Evolutionary conservation across 805 yeast species (phyloP).

Genomic region (Monosporozyma unispora): DNA sequence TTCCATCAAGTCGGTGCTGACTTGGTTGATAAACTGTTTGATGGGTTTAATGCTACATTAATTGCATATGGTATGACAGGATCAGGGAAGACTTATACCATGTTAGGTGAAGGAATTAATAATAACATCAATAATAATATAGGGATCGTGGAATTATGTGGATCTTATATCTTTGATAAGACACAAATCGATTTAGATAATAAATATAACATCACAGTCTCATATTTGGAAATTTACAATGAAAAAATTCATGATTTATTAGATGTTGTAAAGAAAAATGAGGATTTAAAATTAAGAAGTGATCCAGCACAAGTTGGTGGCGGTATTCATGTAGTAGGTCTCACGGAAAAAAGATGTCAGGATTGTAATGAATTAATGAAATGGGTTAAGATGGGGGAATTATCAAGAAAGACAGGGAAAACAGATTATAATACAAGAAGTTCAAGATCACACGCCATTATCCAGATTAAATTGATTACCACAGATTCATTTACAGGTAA

Average conservation of each 20-base stretch:
- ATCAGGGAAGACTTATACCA: slow-evolving; percentile 80
- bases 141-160: slow-evolving; percentile 67
- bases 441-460: slow-evolving; percentile 86
- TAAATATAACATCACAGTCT: slow-evolving; percentile 43
- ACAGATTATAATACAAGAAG: slow-evolving; percentile 85
- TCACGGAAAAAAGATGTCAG: slow-evolving; percentile 50
- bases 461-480: slow-evolving; percentile 52
- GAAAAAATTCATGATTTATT: slow-evolving; percentile 78
- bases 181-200: neutral
- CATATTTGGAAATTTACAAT: slow-evolving; percentile 81
- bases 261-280: slow-evolving; percentile 24
- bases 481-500: slow-evolving; percentile 34
- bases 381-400: slow-evolving; percentile 61
- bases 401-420: slow-evolving; percentile 67
- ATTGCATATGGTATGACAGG: slow-evolving; percentile 96
- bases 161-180: slow-evolving; percentile 39
- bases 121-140: neutral
- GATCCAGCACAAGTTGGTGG: slow-evolving; percentile 38
- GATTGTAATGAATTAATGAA: slow-evolving; percentile 51
- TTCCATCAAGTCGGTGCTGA: slow-evolving; percentile 48
- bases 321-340: slow-evolving; percentile 71
- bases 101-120: slow-evolving; percentile 50
- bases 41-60: slow-evolving; percentile 79
- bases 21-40: slow-evolving; percentile 45
- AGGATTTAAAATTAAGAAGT: slow-evolving; percentile 70